phyloP scores from a whole-genome alignment of 331 rosid genomes.

The Pyracantha coccinea region DNA sequence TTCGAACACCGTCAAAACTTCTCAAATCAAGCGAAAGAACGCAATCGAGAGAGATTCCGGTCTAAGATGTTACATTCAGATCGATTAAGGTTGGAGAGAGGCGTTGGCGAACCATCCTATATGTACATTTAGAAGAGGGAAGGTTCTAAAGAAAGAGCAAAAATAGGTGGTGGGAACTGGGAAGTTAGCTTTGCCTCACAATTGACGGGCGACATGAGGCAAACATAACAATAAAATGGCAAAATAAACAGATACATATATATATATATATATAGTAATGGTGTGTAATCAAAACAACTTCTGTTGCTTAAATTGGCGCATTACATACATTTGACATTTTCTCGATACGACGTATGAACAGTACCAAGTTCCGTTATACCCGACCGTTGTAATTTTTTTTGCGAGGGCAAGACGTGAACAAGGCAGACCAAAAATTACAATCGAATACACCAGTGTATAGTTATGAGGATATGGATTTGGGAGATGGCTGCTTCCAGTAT shows the following conservation, averaged over 20 bases:
- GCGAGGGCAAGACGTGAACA: slow-evolving; percentile 24
- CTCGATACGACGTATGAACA: slow-evolving; percentile 48
- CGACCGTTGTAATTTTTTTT: slow-evolving; percentile 17
- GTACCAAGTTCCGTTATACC: slow-evolving; percentile 26
- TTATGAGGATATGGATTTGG: slow-evolving; percentile 18
- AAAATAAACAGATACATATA: slow-evolving; percentile 10
- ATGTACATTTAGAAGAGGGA: not conserved
- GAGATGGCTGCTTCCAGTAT: slow-evolving; percentile 33
- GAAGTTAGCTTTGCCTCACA: not conserved
- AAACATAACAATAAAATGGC: too few species aligned
- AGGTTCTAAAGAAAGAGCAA: not conserved
- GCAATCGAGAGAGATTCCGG: not conserved
- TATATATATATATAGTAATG: not conserved
- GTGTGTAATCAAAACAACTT: slow-evolving; percentile 22
- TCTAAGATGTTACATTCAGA: not conserved
- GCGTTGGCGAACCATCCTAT: not conserved
- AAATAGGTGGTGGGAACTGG: not conserved
- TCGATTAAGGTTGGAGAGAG: not conserved
- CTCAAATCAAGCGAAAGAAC: not conserved
- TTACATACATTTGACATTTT: slow-evolving; percentile 34
- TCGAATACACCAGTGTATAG: slow-evolving; percentile 34
- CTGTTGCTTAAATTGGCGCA: slow-evolving; percentile 37
- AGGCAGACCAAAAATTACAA: slow-evolving; percentile 22
- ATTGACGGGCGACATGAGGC: not conserved
- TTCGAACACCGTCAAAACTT: not conserved